Percentiles rank a stretch among this genome's conserved stretches.
phyloP scores from a whole-genome alignment of 2,329 filamentous ascomycete genomes.

The Clonostachys solani region DNA sequence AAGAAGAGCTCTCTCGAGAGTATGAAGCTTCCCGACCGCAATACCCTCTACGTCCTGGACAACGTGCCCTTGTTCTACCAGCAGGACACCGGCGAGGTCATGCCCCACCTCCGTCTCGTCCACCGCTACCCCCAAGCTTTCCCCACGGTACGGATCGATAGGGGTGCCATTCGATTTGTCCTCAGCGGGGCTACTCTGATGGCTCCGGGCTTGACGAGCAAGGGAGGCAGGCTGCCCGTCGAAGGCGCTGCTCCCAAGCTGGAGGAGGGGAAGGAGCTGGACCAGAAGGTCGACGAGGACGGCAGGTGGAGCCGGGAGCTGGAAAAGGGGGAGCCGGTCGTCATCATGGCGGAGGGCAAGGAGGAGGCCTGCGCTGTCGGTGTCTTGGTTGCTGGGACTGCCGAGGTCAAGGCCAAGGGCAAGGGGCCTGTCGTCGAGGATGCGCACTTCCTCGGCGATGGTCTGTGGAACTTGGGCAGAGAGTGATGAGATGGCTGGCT shows the following conservation, averaged over 20 bases:
- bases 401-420: constrained; percentile 88
- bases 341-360: constrained; percentile 91
- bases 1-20: constrained; percentile 90
- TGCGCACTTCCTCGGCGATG: constrained; percentile 91
- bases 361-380: constrained; percentile 87
- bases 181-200: constrained; percentile 91
- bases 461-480: constrained; percentile 64
- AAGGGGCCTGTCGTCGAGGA: constrained; percentile 94
- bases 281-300: constrained; percentile 37
- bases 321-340: constrained; percentile 77
- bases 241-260: constrained; percentile 24
- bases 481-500: too few relatives aligned
- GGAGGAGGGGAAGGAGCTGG: constrained; percentile 36
- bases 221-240: constrained; percentile 74
- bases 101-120: constrained; percentile 85
- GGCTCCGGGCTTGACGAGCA: constrained; percentile 86
- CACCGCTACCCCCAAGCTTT: constrained; percentile 87
- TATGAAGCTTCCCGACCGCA: constrained; percentile 89
- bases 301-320: constrained; percentile 63
- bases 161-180: constrained; percentile 95
- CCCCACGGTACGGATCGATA: constrained; percentile 82
- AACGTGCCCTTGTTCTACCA: constrained; percentile 85
- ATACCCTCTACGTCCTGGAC: constrained; percentile 82
- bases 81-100: constrained; percentile 65
- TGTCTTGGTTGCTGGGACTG: constrained; percentile 75